Conservation (phyloP, 345 rosid species). For the Aquilaria malaccensis region DNA sequence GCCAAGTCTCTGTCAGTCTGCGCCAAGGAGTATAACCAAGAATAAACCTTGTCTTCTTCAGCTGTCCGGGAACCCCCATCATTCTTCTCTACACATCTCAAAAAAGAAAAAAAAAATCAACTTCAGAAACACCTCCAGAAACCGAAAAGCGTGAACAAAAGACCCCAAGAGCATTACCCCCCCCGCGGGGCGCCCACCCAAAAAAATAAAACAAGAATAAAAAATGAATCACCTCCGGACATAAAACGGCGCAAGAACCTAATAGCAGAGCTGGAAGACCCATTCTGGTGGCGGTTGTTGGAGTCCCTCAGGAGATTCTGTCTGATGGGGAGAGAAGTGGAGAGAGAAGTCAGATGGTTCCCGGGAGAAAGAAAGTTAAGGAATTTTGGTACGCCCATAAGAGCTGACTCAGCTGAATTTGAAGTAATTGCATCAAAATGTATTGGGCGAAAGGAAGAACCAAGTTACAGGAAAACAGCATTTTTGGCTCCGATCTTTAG, state of each 20-base stretch:
- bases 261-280: conserved; percentile 13
- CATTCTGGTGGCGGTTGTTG: conserved; percentile 1
- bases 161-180: background rate
- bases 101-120: conserved; percentile 7
- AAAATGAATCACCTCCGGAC: conserved; percentile 26
- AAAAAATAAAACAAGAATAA: too few relatives aligned
- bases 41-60: conserved; percentile 58
- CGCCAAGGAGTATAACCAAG: conserved; percentile 57
- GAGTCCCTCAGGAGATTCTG: conserved; percentile 24
- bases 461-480: background rate
- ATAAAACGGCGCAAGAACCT: conserved; percentile 24
- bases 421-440: background rate
- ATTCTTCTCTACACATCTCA: conserved; percentile 28
- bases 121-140: background rate
- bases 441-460: background rate
- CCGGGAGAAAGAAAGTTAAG: conserved; percentile 21
- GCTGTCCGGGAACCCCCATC: conserved; percentile 53
- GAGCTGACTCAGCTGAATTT: conserved; percentile 1
- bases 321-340: conserved; percentile 16
- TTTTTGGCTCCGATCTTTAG: background rate
- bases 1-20: conserved; percentile 43
- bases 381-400: conserved; percentile 33
- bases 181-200: background rate
- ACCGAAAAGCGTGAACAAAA: background rate
- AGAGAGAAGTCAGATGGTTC: conserved; percentile 12